Evolutionary conservation across 2,329 filamentous ascomycete genomes (phyloP), one percentile per base, ranked within the genome.

Genomic region (Lachnellula suecica): DNA sequence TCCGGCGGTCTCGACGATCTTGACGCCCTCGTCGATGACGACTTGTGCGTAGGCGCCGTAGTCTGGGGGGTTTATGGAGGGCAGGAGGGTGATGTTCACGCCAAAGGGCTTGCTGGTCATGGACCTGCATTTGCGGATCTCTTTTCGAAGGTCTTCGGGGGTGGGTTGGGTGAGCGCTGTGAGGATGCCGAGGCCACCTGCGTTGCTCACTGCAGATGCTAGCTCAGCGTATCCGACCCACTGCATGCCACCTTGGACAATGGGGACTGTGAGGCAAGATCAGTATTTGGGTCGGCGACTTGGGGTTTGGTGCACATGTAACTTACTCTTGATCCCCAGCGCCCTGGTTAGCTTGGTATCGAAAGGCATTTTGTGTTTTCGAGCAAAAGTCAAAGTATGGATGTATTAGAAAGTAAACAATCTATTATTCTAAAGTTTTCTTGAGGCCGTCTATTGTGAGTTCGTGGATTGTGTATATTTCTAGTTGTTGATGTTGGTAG

Each of bases 81-180:
- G 94, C 42, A 97, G 86, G 57, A 97, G 86, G 8, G 94, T 99
- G 62, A 97, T 83, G 75, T 99, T 99, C 64, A 97, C 93, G 66
- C 81, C 94, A 71, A 99, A 97, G 17, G 89, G 89, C 59, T 84
- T 80, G 57, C 78, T 77, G 52, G 89, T 94, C 77, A 97, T 84
- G 59, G 79, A 83, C 63, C 85, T 87, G 79, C 90, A 96, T 74
- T 83, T 86, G 59, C 83, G 87, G 73, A 99, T 99, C 76, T 99
- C 94, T 68, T 89, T 88, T 71, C 93, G 91, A 51, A 99, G 85
- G 68, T 90, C 91, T 71, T 91, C 89, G 44, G 94, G 93, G 15
- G 89, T 88, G 29, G 94, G 89, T 81, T 96, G 95, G 49, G 95
- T 97, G 66, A 97, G 85, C 44, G 88, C 89, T 25, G 89, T 94